Conservation (phyloP, 177 flowering plant species). For the Tripterygium wilfordii region DNA sequence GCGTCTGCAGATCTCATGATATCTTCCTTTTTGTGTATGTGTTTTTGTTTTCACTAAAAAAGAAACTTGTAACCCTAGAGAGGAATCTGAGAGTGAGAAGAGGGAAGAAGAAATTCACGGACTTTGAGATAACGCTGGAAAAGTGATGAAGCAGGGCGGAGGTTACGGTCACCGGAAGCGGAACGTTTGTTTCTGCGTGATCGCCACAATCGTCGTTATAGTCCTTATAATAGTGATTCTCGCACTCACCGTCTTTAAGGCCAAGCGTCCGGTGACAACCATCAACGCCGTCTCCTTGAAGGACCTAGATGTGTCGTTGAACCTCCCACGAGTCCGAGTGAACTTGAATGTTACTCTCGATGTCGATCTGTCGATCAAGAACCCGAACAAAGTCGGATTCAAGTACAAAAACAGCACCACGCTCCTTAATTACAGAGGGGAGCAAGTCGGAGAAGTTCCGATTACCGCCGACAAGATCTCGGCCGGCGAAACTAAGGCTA, state of each 20-base stretch:
- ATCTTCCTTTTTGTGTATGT: no score
- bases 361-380: slow-evolving; percentile 32
- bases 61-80: no score
- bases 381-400: slow-evolving; percentile 55
- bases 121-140: not conserved
- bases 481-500: slow-evolving; percentile 21
- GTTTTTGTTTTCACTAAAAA: no score
- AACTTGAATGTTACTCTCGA: slow-evolving; percentile 35
- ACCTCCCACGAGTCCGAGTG: slow-evolving; percentile 18
- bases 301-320: slow-evolving; percentile 20
- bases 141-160: not conserved
- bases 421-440: slow-evolving; percentile 32
- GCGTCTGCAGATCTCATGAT: no score
- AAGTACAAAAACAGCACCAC: slow-evolving; percentile 34
- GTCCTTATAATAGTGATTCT: slow-evolving; percentile 29
- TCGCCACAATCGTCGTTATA: slow-evolving; percentile 5
- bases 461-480: slow-evolving; percentile 39
- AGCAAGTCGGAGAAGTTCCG: slow-evolving; percentile 43
- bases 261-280: slow-evolving; percentile 38
- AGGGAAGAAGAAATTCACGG: slow-evolving; percentile 63
- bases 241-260: slow-evolving; percentile 49
- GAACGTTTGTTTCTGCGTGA: slow-evolving; percentile 12
- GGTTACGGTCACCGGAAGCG: slow-evolving; percentile 2
- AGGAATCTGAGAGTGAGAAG: slow-evolving; percentile 89
- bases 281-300: slow-evolving; percentile 25